A percentile compares a stretch with the other conserved stretches of the same genome.
phyloP scores from a whole-genome alignment of 2,329 filamentous ascomycete species.

The Neofusicoccum laricinum region DNA sequence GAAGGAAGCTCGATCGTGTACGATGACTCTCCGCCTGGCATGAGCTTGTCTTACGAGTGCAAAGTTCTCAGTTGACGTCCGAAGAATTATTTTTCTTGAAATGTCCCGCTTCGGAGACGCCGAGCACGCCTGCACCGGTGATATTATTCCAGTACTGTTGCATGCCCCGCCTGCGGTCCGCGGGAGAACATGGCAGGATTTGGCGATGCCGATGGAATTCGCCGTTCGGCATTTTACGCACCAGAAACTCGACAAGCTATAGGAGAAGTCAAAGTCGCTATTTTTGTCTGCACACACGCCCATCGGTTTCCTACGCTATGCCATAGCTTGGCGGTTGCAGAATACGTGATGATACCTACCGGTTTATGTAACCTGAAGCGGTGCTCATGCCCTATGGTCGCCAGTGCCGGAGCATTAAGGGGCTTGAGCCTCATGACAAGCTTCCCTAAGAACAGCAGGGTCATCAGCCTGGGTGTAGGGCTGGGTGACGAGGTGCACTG shows the following conservation, averaged over 20 bases:
- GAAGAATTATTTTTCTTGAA: neutral
- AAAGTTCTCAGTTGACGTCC: neutral
- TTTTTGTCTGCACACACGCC: neutral
- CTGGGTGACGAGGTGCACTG: conserved; percentile 5
- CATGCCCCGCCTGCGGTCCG: conserved; percentile 2
- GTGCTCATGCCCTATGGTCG: neutral
- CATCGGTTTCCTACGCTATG: neutral
- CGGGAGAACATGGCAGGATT: neutral
- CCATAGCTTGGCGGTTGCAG: conserved; percentile 1
- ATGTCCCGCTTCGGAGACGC: neutral
- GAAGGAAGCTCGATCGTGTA: neutral
- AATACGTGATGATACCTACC: conserved; percentile 13
- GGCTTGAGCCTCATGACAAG: conserved; percentile 12
- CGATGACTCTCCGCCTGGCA: neutral
- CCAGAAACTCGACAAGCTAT: neutral
- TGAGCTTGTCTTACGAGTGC: neutral
- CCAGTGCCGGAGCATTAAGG: neutral
- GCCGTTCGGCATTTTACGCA: conserved; percentile 7
- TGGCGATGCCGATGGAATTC: neutral
- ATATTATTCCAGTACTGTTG: neutral
- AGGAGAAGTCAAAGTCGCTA: neutral
- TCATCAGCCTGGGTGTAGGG: neutral
- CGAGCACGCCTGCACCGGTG: neutral
- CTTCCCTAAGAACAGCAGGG: neutral
- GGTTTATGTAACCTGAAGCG: conserved; percentile 5